These are phyloP conservation scores for Phlebiopsis gigantea DNA, from an alignment of 768 basidiomycete species.

Conservation along the genomic window DNA sequence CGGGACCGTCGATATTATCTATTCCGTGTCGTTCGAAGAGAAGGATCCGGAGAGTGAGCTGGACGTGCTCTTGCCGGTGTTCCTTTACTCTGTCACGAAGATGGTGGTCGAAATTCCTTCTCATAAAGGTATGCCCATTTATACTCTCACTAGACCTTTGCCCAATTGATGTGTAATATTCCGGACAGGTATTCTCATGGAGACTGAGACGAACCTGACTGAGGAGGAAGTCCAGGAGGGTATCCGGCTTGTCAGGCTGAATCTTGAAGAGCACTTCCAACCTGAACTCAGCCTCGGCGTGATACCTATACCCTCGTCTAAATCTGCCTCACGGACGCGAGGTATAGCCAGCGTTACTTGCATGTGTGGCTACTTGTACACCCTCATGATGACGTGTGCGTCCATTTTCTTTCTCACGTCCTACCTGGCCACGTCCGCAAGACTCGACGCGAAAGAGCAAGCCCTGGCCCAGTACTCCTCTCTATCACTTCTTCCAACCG, in stretches of 20 bases:
- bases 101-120: slow-evolving; percentile 58
- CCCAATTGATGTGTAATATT: neutral
- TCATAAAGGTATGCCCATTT: slow-evolving; percentile 42
- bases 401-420: neutral
- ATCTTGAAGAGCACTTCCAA: slow-evolving; percentile 51
- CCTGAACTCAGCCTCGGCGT: slow-evolving; percentile 43
- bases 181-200: slow-evolving; percentile 7
- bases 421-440: slow-evolving; percentile 18
- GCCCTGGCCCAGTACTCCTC: slow-evolving; percentile 1
- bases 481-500: slow-evolving; percentile 15
- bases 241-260: slow-evolving; percentile 49
- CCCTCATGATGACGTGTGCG: neutral
- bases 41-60: slow-evolving; percentile 30
- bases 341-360: neutral
- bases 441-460: neutral
- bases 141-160: neutral
- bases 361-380: neutral
- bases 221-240: slow-evolving; percentile 26
- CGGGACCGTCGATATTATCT: slow-evolving; percentile 56
- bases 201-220: neutral
- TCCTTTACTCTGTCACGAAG: slow-evolving; percentile 60
- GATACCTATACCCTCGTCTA: slow-evolving; percentile 3
- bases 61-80: slow-evolving; percentile 63
- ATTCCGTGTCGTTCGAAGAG: slow-evolving; percentile 41
- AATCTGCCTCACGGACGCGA: neutral